These are phyloP conservation scores for Carex cristatella DNA, from an alignment of 176 grass and related monocot species.

Conservation along the genomic window DNA sequence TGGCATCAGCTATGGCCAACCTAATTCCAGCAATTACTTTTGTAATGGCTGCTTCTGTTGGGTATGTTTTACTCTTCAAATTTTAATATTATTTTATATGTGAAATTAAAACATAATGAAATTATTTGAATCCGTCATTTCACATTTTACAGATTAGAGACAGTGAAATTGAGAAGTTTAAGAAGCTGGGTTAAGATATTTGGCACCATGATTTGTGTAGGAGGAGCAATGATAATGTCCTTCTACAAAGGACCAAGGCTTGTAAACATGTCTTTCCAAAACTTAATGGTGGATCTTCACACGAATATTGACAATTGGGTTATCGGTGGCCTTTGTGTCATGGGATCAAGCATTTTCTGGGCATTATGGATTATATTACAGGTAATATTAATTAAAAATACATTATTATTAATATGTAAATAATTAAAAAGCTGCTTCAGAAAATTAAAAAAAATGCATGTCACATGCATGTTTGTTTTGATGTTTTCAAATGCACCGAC, in stretches of 20 bases:
- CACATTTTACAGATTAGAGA: constrained; percentile 37
- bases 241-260: constrained; percentile 63
- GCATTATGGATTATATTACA: constrained; percentile 73
- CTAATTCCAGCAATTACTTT: constrained; percentile 55
- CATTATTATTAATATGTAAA: too few species aligned
- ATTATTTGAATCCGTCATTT: background rate
- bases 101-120: background rate
- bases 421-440: too few species aligned
- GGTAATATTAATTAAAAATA: background rate
- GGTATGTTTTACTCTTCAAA: constrained; percentile 5
- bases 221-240: constrained; percentile 51
- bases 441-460: background rate
- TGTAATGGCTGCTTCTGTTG: constrained; percentile 51
- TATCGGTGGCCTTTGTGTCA: constrained; percentile 27
- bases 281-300: background rate
- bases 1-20: constrained; percentile 72
- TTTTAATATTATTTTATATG: background rate
- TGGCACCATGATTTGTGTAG: constrained; percentile 47
- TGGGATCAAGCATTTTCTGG: constrained; percentile 53
- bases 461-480: too few species aligned
- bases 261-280: constrained; percentile 7
- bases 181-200: constrained; percentile 57
- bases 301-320: constrained; percentile 25
- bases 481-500: too few species aligned
- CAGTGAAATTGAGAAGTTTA: constrained; percentile 23